phyloP scores from a whole-genome alignment of 2,329 filamentous ascomycete species.

The Tolypocladium cylindrosporum region DNA sequence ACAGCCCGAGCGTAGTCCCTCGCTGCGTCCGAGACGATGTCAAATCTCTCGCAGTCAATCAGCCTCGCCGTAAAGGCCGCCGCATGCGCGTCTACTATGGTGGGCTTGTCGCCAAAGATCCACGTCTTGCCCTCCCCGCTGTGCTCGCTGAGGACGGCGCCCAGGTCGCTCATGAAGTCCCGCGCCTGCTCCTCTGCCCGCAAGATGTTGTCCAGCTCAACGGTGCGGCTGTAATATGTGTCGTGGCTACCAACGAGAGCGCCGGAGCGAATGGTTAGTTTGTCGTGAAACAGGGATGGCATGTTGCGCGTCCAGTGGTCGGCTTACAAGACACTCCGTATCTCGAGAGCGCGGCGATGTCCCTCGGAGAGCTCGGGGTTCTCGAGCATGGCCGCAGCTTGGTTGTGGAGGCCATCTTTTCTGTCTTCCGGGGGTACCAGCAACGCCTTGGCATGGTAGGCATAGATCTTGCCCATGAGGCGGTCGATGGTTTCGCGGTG shows the following conservation, averaged over 20 bases:
- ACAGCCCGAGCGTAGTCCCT: conserved; percentile 10
- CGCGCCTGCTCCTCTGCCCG: conserved; percentile 11
- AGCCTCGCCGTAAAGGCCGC: conserved; percentile 11
- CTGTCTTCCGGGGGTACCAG: conserved; percentile 11
- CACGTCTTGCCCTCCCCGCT: conserved; percentile 8
- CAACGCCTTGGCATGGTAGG: conserved; percentile 15
- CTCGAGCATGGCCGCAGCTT: conserved; percentile 18
- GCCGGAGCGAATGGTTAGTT: neutral
- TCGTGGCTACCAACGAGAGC: conserved; percentile 13
- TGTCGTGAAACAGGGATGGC: neutral
- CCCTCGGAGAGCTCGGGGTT: conserved; percentile 12
- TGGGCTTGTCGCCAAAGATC: conserved; percentile 17
- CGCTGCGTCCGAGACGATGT: conserved; percentile 12
- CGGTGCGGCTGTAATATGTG: conserved; percentile 10
- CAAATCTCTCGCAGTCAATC: conserved; percentile 13
- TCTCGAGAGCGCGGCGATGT: conserved; percentile 18
- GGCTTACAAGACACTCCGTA: conserved; percentile 20
- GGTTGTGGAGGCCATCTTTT: conserved; percentile 15
- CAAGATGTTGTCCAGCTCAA: conserved; percentile 14
- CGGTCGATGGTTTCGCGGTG: conserved; percentile 11
- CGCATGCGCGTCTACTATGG: conserved; percentile 18
- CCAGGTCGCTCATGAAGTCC: conserved; percentile 13
- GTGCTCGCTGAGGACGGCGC: conserved; percentile 6
- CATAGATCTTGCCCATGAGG: conserved; percentile 15
- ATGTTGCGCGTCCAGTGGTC: neutral